Percentiles rank a stretch among this genome's conserved stretches.
Conservation (phyloP, 345 rosid genomes). For the Syzygium oleosum region DNA sequence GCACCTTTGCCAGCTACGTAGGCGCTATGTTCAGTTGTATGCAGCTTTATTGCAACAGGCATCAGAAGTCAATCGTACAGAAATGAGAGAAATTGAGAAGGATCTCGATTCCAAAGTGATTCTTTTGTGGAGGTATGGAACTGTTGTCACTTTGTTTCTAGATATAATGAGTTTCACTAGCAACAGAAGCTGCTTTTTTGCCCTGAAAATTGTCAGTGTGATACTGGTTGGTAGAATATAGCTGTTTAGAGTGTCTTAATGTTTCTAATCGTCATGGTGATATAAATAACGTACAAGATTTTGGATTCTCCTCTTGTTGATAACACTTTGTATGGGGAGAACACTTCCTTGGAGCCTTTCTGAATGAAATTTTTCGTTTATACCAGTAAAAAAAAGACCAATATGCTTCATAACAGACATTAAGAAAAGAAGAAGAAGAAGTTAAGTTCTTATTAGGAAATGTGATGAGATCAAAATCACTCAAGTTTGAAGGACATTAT, state of each 20-base stretch:
- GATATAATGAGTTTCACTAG: background rate
- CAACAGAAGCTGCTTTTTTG: background rate
- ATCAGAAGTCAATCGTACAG: constrained; percentile 32
- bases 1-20: constrained; percentile 77
- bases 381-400: background rate
- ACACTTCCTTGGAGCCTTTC: background rate
- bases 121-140: constrained; percentile 84
- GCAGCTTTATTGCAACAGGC: constrained; percentile 69
- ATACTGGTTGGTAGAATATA: background rate
- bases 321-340: background rate
- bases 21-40: constrained; percentile 78
- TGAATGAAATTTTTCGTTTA: background rate
- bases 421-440: background rate
- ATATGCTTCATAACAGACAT: background rate
- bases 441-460: background rate
- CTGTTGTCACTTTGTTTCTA: background rate
- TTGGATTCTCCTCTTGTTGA: background rate
- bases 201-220: background rate
- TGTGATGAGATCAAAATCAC: background rate
- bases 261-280: background rate
- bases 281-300: background rate
- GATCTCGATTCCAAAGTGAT: constrained; percentile 93
- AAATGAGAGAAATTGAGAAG: constrained; percentile 84
- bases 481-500: background rate
- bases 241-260: background rate